These are phyloP conservation scores for Tillandsia fasciculata DNA, from an alignment of 176 grass and related monocot genomes.

Conservation along the genomic window DNA sequence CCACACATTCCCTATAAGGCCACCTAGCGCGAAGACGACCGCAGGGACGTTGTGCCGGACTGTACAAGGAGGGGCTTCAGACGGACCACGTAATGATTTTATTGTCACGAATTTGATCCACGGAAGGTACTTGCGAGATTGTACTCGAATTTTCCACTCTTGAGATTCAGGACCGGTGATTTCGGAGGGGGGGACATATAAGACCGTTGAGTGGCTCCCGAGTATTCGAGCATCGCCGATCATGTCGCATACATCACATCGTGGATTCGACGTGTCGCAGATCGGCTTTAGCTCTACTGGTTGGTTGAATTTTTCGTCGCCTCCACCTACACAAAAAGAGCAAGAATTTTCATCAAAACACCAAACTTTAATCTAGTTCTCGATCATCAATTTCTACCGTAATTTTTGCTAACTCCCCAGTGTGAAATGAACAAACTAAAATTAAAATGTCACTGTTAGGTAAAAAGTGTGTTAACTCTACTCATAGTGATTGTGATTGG, in stretches of 20 bases:
- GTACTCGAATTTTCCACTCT: slow-evolving; percentile 52
- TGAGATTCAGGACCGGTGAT: slow-evolving; percentile 8
- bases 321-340: too few species aligned
- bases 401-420: too few species aligned
- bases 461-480: too few species aligned
- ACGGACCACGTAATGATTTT: slow-evolving; percentile 24
- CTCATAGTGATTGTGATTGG: too few species aligned
- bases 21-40: slow-evolving; percentile 56
- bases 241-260: slow-evolving; percentile 50
- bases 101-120: slow-evolving; percentile 27
- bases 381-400: too few species aligned
- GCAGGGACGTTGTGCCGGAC: slow-evolving; percentile 29
- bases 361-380: too few species aligned
- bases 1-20: slow-evolving; percentile 60
- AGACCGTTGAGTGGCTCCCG: slow-evolving; percentile 30
- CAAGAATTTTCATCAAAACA: too few species aligned
- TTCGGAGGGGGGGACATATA: slow-evolving; percentile 29
- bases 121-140: slow-evolving; percentile 47
- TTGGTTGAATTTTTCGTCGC: neutral
- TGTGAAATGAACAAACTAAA: too few species aligned
- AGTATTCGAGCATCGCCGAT: slow-evolving; percentile 41
- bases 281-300: slow-evolving; percentile 23
- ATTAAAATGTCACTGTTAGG: too few species aligned
- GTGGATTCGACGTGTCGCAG: slow-evolving; percentile 43
- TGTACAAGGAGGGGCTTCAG: slow-evolving; percentile 37